Evolutionary conservation across 2,329 filamentous ascomycete genomes (phyloP), one percentile per base, ranked within the genome.

Genomic region (Tolypocladium album): DNA sequence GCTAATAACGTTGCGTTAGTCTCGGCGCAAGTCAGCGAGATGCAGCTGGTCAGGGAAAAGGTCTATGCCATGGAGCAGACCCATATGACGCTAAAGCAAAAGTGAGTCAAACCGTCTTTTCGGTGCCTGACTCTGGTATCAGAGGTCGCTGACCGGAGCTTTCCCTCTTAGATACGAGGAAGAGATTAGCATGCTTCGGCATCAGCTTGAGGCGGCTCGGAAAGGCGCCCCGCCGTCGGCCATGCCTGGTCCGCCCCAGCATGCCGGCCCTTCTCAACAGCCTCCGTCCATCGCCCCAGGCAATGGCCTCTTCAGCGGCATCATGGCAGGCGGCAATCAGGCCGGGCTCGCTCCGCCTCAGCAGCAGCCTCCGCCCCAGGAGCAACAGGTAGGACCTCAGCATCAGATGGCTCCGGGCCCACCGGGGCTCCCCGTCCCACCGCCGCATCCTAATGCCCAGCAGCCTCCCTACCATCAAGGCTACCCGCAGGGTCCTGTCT

Each of bases 11-110:
- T 9, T n/a, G 27, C 74, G 11, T 22, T 20, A 97, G 94, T 97
- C 71, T 87, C 90, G 61, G 85, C 87, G 57, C 94, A 99, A 74
- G 88, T 97, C 65, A 88, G 93, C 70, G 94, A 99, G 77, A 94
- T 97, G 83, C 90, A 96, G 72, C 84, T 96, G 70, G 91, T 99
- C 57, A 84, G 92, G 64, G 88, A 92, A 71, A 97, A 96, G 76
- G 90, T 99, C 62, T 97, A 91, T 70, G 85, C 90, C 67, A 86
- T 99, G 74, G 94, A 99, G 74, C 92, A 95, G 72, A 85, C 88
- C 56, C 94, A 97, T 70, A 82, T 93, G 68, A 85, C 84, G 58
- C 86, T 97, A 70, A 97, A 97, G 79, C 83, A 87, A 75, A 96
- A 97, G 93, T 97, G 80, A 72, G 88, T 76, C 27, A 42, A 56